Conservation (phyloP, 1,139 yeast species). For the Tardiomyces digboiensis region DNA sequence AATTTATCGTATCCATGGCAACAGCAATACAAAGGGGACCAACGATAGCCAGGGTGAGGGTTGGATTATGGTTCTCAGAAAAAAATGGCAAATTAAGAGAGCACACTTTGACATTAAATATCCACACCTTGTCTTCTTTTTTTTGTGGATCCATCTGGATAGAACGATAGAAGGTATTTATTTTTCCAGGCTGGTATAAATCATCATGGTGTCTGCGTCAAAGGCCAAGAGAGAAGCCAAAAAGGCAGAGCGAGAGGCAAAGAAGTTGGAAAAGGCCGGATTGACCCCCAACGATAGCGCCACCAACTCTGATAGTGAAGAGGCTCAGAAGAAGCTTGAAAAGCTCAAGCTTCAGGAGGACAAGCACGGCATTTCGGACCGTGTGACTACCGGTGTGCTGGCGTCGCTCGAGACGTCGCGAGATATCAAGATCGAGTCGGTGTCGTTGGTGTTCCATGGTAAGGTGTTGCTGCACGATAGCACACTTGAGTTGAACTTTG, state of each 20-base stretch:
- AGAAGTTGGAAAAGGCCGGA: conserved; percentile 54
- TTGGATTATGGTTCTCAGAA: too few species aligned
- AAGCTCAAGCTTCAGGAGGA: conserved; percentile 90
- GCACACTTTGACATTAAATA: too few species aligned
- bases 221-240: conserved; percentile 81
- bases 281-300: conserved; percentile 28
- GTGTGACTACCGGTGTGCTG: conserved; percentile 97
- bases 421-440: conserved; percentile 86
- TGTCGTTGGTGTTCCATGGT: conserved; percentile 94
- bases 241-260: conserved; percentile 59
- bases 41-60: too few species aligned
- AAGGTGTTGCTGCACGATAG: conserved; percentile 93
- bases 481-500: conserved; percentile 84
- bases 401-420: conserved; percentile 84
- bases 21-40: too few species aligned
- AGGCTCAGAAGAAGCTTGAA: conserved; percentile 64
- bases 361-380: conserved; percentile 87
- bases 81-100: too few species aligned
- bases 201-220: conserved; percentile 52
- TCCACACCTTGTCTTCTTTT: too few species aligned
- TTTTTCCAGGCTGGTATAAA: too few species aligned
- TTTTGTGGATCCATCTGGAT: not conserved
- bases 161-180: too few species aligned
- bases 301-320: conserved; percentile 37
- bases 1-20: too few species aligned